Evolutionary conservation across 129 eudicot species (phyloP), one percentile per base, ranked within the genome.

Genomic region (Escallonia rubra): DNA sequence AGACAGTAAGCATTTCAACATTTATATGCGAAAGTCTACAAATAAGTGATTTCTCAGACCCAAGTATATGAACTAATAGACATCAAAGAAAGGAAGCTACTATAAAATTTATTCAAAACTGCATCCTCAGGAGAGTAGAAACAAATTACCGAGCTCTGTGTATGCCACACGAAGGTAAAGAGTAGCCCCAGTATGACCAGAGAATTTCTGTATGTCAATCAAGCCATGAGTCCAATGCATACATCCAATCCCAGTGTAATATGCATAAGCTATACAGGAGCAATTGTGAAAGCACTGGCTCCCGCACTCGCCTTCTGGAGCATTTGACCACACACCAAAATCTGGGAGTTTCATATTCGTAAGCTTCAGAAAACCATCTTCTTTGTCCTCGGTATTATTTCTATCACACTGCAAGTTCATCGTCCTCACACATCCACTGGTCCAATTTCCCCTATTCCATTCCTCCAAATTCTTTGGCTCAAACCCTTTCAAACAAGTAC

Each of bases 381-480:
- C 65, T 61, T 68, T 68, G 1, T 11, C 34, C 9, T 3, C 2
- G 6, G 8, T 39, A 9, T 9, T 23, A 10, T 40, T 52, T 12
- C 68, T 53, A 9, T 57, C 65, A 77, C 58, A 77, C 58, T 64
- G 67, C 68, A 65, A 49, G 8, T 2, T 13, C 7, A 16, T 45
- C 44, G 43, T 64, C 58, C 72, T 70, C 61, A 41, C 39, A 71
- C 81, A 71, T 48, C 81, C 81, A 23, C 68, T 42, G 11, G 41
- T 77, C 75, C 75, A 77, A n/a, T 68, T 71, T 54, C 68, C 77
- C 3, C 59, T 57, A 23, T 14, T 42, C 79, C 83, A 78, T 50
- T 73, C 72, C 15, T 67, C 69, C 10, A 23, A 5, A 16, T 64
- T 47, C 7, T 39, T 57, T 6, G 83, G 79, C 57, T 72, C 71